Base-by-base conservation (phyloP, 306 rosid genomes). In the Vigna radiata region DNA sequence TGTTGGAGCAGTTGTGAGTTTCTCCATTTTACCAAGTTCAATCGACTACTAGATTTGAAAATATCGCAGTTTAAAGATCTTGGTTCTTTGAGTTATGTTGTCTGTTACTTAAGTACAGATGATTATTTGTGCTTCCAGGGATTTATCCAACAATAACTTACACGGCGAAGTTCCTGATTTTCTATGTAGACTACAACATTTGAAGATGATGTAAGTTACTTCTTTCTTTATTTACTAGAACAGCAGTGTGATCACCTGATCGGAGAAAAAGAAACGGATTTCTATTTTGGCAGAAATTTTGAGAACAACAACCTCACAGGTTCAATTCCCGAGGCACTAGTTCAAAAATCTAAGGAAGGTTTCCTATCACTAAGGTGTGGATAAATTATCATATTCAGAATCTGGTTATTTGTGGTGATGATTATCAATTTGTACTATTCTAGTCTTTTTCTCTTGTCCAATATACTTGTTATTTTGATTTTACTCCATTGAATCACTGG, bases 91-190 rank as follows among this genome's bases (percentile, higher is more conserved):
- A n/a, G 6, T 2, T 41, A 27, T 0, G 19, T 14, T 39, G 29
- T 41, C 6, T 41, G 11, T 10, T 64, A 0, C 67, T 77, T 66
- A 39, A 72, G 31, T 33, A 21, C 33, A 53, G 27, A 39, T 5
- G 49, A 0, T 14, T 55, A 60, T 19, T 21, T 84, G 44, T 77
- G 27, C 53, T 86, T 79, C 6, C 77, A 88, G 89, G 86, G 89
- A 86, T 81, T 62, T 86, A 65, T 88, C 91, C 43, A 71, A 87
- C 79, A 87, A 87, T n/a, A 48, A 43, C 77, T 82, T 87, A 65
- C 47, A 50, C 0, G 87, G 88, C 16, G 8, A 46, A 29, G 72
- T 85, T 9, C 85, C 85, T 7, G 55, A 52, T 10, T 80, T 82
- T 55, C 44, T 83, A 21, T 46, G 82, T 9, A 36, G 70, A 58